These are phyloP conservation scores for Boletellus ananas DNA, from an alignment of 768 basidiomycete genomes.

Conservation along the genomic window DNA sequence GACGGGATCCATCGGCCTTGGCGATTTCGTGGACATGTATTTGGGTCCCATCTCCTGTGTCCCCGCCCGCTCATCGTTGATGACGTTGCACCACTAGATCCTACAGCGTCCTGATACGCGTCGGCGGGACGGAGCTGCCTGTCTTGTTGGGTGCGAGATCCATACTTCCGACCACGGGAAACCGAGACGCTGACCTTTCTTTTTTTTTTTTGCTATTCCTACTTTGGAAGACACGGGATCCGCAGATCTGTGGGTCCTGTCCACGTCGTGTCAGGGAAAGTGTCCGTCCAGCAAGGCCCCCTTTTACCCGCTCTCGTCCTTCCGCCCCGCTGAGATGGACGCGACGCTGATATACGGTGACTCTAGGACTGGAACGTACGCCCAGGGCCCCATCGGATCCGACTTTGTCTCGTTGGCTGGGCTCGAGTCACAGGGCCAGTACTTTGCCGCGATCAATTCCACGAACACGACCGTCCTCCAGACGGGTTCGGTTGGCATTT, in stretches of 20 bases:
- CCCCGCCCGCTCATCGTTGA: constrained; percentile 6
- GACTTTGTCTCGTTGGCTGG: constrained; percentile 56
- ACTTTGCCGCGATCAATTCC: constrained; percentile 60
- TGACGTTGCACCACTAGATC: constrained; percentile 36
- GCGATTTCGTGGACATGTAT: constrained; percentile 62
- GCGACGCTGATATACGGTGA: constrained; percentile 64
- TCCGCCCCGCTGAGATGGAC: constrained; percentile 45
- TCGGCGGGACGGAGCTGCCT: constrained; percentile 51
- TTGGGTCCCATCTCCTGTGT: constrained; percentile 14
- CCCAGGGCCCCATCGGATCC: constrained; percentile 57
- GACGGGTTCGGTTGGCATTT: constrained; percentile 59
- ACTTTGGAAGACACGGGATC: constrained; percentile 65
- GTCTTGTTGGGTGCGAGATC: constrained; percentile 54
- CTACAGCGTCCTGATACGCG: constrained; percentile 57
- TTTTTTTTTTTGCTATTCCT: no score
- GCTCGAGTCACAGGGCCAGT: constrained; percentile 47
- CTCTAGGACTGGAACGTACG: constrained; percentile 66
- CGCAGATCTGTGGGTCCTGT: constrained; percentile 72
- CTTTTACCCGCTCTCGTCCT: constrained; percentile 47
- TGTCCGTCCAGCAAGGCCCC: constrained; percentile 38
- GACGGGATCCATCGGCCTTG: constrained; percentile 48
- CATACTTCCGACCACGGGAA: neutral
- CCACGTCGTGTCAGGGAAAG: constrained; percentile 47
- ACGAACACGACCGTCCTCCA: constrained; percentile 63
- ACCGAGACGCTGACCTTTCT: neutral